These are phyloP conservation scores for Hymenotorrendiella dingleyae DNA, from an alignment of 2,329 filamentous ascomycete genomes.

Conservation along the genomic window DNA sequence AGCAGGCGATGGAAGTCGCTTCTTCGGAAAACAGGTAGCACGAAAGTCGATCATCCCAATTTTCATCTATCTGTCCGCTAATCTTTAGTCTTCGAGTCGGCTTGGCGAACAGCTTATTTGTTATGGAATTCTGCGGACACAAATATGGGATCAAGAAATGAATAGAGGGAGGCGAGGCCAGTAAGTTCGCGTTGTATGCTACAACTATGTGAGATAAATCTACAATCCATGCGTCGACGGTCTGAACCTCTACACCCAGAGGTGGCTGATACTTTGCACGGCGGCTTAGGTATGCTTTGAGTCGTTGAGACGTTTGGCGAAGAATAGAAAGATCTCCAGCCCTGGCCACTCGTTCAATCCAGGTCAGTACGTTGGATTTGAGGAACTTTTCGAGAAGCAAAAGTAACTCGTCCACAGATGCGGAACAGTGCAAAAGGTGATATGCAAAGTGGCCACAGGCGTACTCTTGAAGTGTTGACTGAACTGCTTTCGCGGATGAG, in stretches of 20 bases:
- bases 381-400: constrained; percentile 24
- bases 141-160: constrained; percentile 10
- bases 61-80: neutral
- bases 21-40: neutral
- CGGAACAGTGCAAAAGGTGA: too few relatives aligned
- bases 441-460: too few relatives aligned
- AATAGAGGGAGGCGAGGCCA: constrained; percentile 5
- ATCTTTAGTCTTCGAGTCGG: neutral
- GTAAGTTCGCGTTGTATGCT: constrained; percentile 6
- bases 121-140: neutral
- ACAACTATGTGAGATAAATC: constrained; percentile 6
- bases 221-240: constrained; percentile 24
- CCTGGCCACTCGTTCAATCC: constrained; percentile 28
- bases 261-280: constrained; percentile 8
- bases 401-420: constrained; percentile 23
- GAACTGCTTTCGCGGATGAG: too few relatives aligned
- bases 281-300: constrained; percentile 24
- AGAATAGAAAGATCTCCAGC: constrained; percentile 20
- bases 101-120: neutral
- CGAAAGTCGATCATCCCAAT: neutral
- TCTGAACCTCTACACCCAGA: constrained; percentile 17
- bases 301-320: constrained; percentile 20
- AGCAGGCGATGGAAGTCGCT: neutral
- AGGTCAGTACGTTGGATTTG: constrained; percentile 24
- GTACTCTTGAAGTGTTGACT: too few relatives aligned